phyloP scores from a whole-genome alignment of 23 red algal species.

The Gracilaria gracilis region DNA sequence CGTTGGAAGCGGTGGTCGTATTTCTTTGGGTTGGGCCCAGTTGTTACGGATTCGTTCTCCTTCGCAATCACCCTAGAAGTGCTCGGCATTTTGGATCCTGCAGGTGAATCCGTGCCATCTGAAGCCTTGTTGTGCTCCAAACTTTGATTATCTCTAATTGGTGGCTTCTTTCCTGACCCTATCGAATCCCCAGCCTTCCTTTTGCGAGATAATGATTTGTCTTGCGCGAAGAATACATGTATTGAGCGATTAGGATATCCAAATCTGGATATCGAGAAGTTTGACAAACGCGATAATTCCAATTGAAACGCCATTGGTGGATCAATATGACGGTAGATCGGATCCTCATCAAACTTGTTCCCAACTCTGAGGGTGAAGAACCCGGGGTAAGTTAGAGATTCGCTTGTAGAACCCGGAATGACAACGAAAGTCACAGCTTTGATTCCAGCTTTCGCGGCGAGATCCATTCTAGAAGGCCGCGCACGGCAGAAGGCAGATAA shows the following conservation, averaged over 20 bases:
- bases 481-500: conserved; percentile 71
- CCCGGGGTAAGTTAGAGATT: conserved; percentile 81
- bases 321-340: conserved; percentile 99
- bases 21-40: not conserved
- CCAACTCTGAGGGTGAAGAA: conserved; percentile 93
- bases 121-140: not conserved
- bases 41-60: not conserved
- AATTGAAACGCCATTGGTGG: conserved; percentile 99
- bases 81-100: not conserved
- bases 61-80: not conserved
- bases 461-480: conserved; percentile 59
- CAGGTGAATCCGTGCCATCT: not conserved
- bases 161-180: conserved; percentile 19
- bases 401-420: conserved; percentile 53
- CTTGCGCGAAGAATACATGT: conserved; percentile 97
- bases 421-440: conserved; percentile 97
- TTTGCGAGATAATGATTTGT: conserved; percentile 67
- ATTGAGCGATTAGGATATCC: conserved; percentile 94
- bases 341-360: conserved; percentile 87
- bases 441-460: conserved; percentile 79
- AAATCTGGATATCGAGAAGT: conserved; percentile 95
- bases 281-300: conserved; percentile 90
- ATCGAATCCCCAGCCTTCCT: not conserved
- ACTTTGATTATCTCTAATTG: conserved; percentile 6
- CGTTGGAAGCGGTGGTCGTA: conserved; percentile 24